Base-by-base conservation (phyloP, 225 moss, liverwort and hornwort species). In the Anthoceros angustus region DNA sequence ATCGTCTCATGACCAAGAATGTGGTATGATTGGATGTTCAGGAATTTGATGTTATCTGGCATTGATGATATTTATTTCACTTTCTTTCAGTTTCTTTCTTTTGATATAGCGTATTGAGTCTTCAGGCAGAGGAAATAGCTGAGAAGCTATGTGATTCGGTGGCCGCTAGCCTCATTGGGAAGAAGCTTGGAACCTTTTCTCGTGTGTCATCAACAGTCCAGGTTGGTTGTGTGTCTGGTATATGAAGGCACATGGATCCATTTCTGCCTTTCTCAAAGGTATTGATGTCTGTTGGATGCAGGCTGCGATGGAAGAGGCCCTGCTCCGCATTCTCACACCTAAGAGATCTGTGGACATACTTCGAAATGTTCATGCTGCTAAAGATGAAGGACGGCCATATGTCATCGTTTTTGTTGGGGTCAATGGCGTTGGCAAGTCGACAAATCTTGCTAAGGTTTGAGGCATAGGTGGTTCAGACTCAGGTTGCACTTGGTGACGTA, bases 361-460 rank as follows among this genome's bases (percentile, higher is more conserved):
- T 63, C 77, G 92, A 71, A 92, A 92, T 77, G 89, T 92, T 10
- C 87, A 92, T 73, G 80, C 81, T 72, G 89, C 98, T 26, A 98
- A 80, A 74, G 98, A 98, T 72, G 80, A 84, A 75, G 86, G 89
- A 60, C 87, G 82, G 62, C 87, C 98, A 20, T 98, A 87, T 41
- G 86, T 83, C 24, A 92, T 98, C 63, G 92, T 92, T 41, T 98
- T 98, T 72, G 98, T 98, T 66, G 98, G 98, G 43, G 98, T 98
- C 18, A 98, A 98, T 73, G 98, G 98, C 63, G 98, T 98, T 69
- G 98, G 98, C n/a, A 98, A 98, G 65, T 98, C 98, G 62, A 98
- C 98, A 20, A 98, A 98, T 67, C 79, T 98, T 72, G 98, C 92
- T 6, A 98, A 98, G 84, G 84, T 84, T 7, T 6, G 12, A 70